Percentiles rank a stretch among this genome's conserved stretches.
Conservation (phyloP, 768 basidiomycete species). For the Lentinula lateritia region DNA sequence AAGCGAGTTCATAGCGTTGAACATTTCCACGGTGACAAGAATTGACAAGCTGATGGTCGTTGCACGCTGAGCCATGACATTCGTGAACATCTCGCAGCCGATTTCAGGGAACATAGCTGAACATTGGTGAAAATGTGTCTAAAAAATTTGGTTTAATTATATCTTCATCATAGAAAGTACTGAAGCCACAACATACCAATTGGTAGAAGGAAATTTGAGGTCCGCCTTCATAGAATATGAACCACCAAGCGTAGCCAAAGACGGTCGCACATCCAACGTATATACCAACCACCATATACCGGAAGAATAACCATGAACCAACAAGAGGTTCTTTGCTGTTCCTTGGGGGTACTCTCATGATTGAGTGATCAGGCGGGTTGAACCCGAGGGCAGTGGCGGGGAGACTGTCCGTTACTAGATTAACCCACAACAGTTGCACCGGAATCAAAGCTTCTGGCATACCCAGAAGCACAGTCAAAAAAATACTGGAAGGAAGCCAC, state of each 20-base stretch:
- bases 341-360: constrained; percentile 93
- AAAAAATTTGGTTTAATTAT: background rate
- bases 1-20: constrained; percentile 96
- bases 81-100: constrained; percentile 94
- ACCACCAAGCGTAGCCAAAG: constrained; percentile 99
- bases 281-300: constrained; percentile 88
- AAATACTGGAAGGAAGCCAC: constrained; percentile 56
- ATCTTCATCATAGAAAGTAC: background rate
- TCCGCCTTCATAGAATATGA: constrained; percentile 83
- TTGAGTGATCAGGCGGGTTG: constrained; percentile 94
- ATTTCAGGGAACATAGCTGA: constrained; percentile 77
- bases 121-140: constrained; percentile 98
- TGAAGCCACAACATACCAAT: constrained; percentile 52
- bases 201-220: constrained; percentile 94
- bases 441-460: constrained; percentile 99
- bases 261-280: constrained; percentile 97
- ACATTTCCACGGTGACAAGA: constrained; percentile 94
- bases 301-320: constrained; percentile 90
- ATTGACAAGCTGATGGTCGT: constrained; percentile 97
- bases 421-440: constrained; percentile 98
- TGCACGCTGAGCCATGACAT: constrained; percentile 77
- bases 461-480: constrained; percentile 92
- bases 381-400: constrained; percentile 97
- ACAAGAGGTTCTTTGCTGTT: constrained; percentile 88
- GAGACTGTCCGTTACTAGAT: constrained; percentile 93